Evolutionary conservation across 225 moss, liverwort and hornwort species (phyloP).

Genomic region (Polytrichum formosum): DNA sequence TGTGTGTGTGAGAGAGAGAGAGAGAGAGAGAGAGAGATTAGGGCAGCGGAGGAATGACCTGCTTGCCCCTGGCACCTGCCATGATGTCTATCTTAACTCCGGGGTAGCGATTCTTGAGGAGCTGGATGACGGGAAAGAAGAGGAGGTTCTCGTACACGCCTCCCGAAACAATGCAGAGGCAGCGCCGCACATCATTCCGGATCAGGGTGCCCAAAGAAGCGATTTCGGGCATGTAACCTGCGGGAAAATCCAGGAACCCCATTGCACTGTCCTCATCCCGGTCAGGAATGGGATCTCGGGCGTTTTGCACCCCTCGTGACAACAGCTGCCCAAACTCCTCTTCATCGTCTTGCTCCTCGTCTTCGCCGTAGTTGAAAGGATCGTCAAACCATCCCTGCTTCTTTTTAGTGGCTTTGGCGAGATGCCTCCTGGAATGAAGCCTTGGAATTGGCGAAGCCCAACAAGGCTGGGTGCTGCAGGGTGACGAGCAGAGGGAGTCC

Average conservation of each 20-base stretch:
- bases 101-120: constrained; percentile 75
- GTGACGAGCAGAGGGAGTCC: too few species aligned
- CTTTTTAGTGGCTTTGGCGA: neutral
- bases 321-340: constrained; percentile 57
- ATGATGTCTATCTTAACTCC: constrained; percentile 81
- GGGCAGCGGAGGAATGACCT: constrained; percentile 23
- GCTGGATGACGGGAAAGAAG: constrained; percentile 82
- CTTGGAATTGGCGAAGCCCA: too few species aligned
- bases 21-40: too few species aligned
- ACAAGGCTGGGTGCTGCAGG: too few species aligned
- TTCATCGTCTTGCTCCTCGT: constrained; percentile 59
- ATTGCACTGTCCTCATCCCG: constrained; percentile 21
- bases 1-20: too few species aligned
- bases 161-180: constrained; percentile 66
- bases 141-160: constrained; percentile 92
- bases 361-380: constrained; percentile 67
- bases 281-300: constrained; percentile 48
- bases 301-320: constrained; percentile 56
- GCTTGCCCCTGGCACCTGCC: constrained; percentile 75
- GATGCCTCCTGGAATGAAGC: too few species aligned
- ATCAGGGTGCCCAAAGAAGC: constrained; percentile 62
- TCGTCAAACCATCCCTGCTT: constrained; percentile 68
- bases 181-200: constrained; percentile 74
- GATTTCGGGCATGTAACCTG: constrained; percentile 59
- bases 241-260: constrained; percentile 80